phyloP scores from a whole-genome alignment of 1,284 basidiomycete species.

The Boletellus sp. region DNA sequence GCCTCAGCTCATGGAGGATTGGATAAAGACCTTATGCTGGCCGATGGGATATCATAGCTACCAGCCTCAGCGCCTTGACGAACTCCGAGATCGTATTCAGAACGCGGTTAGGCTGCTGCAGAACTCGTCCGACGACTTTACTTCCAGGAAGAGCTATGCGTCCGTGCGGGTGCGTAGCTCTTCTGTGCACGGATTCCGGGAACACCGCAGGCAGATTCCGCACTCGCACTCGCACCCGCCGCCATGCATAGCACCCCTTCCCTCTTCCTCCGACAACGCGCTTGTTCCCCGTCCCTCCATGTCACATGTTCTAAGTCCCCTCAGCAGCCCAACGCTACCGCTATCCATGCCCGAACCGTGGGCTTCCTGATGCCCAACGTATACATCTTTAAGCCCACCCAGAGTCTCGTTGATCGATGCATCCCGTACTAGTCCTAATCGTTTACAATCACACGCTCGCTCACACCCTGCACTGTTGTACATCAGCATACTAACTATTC shows the following conservation, averaged over 20 bases:
- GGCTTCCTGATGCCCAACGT: conserved; percentile 4
- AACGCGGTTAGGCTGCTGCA: conserved; percentile 43
- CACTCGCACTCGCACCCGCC: conserved; percentile 2
- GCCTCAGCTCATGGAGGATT: conserved; percentile 45
- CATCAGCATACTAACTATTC: not conserved
- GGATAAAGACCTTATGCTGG: conserved; percentile 50
- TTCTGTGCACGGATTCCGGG: conserved; percentile 14
- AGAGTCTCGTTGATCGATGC: conserved; percentile 16
- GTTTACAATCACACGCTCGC: too few species aligned
- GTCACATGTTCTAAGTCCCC: conserved; percentile 10
- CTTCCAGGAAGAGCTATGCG: not conserved
- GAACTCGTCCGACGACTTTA: conserved; percentile 18
- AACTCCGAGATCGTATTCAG: conserved; percentile 46
- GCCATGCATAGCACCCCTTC: not conserved
- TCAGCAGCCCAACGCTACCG: conserved; percentile 9
- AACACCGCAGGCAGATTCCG: conserved; percentile 6
- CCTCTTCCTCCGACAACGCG: conserved; percentile 6
- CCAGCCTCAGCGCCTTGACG: conserved; percentile 39
- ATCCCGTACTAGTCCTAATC: not conserved
- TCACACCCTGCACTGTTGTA: not conserved
- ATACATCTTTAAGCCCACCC: conserved; percentile 6
- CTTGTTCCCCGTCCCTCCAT: not conserved
- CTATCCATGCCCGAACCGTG: conserved; percentile 27
- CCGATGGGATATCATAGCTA: conserved; percentile 55
- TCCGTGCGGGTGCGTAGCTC: not conserved